These are phyloP conservation scores for Kalaharituber pfeilii DNA, from an alignment of 2,329 filamentous ascomycete genomes.

Conservation along the genomic window DNA sequence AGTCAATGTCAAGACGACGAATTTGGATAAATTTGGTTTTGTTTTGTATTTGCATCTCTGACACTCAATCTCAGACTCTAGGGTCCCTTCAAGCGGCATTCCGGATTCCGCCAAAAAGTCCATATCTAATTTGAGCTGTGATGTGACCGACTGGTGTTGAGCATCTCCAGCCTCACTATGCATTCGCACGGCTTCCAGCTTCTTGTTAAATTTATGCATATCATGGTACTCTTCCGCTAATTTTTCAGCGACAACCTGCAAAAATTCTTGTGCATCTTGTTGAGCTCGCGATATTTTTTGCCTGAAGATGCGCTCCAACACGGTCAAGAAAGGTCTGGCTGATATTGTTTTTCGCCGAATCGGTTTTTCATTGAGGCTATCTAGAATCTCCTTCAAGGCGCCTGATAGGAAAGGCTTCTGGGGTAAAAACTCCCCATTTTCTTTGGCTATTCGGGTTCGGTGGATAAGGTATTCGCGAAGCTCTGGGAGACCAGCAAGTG, in stretches of 20 bases:
- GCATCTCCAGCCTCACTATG: slow-evolving; percentile 3
- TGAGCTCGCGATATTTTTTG: slow-evolving; percentile 87
- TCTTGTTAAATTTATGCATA: slow-evolving; percentile 14
- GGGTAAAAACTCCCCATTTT: slow-evolving; percentile 45
- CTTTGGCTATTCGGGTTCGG: slow-evolving; percentile 49
- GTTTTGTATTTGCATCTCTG: slow-evolving; percentile 79
- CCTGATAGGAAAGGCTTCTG: slow-evolving; percentile 75
- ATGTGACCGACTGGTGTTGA: background rate
- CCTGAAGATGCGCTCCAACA: slow-evolving; percentile 69
- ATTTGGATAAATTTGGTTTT: slow-evolving; percentile 62
- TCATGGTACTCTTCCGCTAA: slow-evolving; percentile 89
- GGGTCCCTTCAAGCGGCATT: slow-evolving; percentile 79
- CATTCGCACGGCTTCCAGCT: background rate
- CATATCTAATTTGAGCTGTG: background rate
- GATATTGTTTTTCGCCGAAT: slow-evolving; percentile 89
- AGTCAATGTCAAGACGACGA: slow-evolving; percentile 80
- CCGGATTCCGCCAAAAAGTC: slow-evolving; percentile 27
- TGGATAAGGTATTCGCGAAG: slow-evolving; percentile 81
- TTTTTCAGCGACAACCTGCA: slow-evolving; percentile 83
- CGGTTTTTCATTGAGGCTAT: slow-evolving; percentile 77
- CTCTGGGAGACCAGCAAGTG: slow-evolving; percentile 74
- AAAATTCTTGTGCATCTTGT: slow-evolving; percentile 92
- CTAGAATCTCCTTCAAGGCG: slow-evolving; percentile 80
- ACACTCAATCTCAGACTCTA: slow-evolving; percentile 92
- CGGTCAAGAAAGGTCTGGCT: slow-evolving; percentile 63